Evolutionary conservation across 352 stramenopile genomes (phyloP), one percentile per base, ranked within the genome.

Genomic region (Pythium brachiatum): DNA sequence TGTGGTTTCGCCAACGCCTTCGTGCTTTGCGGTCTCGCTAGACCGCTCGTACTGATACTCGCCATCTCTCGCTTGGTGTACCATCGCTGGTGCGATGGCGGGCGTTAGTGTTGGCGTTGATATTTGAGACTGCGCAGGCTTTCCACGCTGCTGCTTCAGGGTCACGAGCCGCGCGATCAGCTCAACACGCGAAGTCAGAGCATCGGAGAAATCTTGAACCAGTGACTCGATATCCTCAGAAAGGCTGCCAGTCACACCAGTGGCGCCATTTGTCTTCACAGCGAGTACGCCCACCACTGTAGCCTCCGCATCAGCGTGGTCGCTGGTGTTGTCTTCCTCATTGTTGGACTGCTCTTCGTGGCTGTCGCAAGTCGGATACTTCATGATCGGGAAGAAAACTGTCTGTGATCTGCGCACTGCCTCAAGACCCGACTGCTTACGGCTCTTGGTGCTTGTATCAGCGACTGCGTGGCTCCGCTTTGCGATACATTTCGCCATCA

Each of bases 91-190:
- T n/a, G n/a, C n/a, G n/a, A n/a, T n/a, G n/a, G n/a, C n/a, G n/a
- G n/a, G n/a, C n/a, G n/a, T n/a, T n/a, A n/a, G n/a, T n/a, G n/a
- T n/a, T n/a, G n/a, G n/a, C n/a, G n/a, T n/a, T n/a, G n/a, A n/a
- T n/a, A n/a, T n/a, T n/a, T n/a, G n/a, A n/a, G n/a, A n/a, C n/a
- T n/a, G n/a, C n/a, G n/a, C 21, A 53, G 26, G 16, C 41, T 54
- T 27, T 11, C 29, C 7, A 18, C 38, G 25, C 7, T 58, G 53
- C 39, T 70, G 63, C 46, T 66, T 70, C 23, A 50, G 57, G 48
- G 46, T 2, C 1, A 70, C 36, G 1, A 57, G 34, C 2, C 36
- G 21, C 0, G 50, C 63, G 18, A 70, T 63, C 57, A 51, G 62
- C 9, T 62, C 38, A 13, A 66, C 20, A 18, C 63, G 63, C 11